Conservation (phyloP, 768 basidiomycete genomes). For the Pholiota microspora region DNA sequence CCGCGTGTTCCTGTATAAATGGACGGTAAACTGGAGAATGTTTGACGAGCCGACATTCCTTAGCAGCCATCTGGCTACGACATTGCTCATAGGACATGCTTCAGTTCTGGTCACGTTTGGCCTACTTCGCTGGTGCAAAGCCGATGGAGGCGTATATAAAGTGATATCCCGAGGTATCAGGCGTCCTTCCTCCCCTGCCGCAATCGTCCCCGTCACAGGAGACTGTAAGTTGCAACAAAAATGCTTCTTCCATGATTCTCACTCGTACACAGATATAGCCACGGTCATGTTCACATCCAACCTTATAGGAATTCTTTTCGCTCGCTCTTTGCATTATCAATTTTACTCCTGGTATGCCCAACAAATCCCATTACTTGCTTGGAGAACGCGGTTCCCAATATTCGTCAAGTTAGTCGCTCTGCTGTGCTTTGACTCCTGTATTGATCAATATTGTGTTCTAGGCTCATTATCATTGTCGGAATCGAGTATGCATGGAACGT, state of each 20-base stretch:
- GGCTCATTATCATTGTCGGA: slow-evolving; percentile 53
- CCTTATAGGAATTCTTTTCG: slow-evolving; percentile 86
- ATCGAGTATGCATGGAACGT: slow-evolving; percentile 90
- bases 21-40: slow-evolving; percentile 99
- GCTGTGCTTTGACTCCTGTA: neutral
- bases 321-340: slow-evolving; percentile 95
- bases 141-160: slow-evolving; percentile 62
- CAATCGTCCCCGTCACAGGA: slow-evolving; percentile 43
- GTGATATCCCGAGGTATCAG: slow-evolving; percentile 56
- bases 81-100: slow-evolving; percentile 67
- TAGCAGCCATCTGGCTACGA: slow-evolving; percentile 54
- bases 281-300: slow-evolving; percentile 90
- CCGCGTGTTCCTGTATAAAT: slow-evolving; percentile 88
- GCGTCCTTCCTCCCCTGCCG: slow-evolving; percentile 49
- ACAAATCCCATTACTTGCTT: slow-evolving; percentile 81
- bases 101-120: slow-evolving; percentile 63
- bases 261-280: slow-evolving; percentile 54
- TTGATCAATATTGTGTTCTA: slow-evolving; percentile 27
- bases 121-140: slow-evolving; percentile 69
- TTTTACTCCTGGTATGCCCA: slow-evolving; percentile 98
- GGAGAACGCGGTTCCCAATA: slow-evolving; percentile 66
- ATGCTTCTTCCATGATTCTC: neutral
- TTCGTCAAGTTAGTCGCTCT: slow-evolving; percentile 52
- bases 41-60: slow-evolving; percentile 76
- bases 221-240: slow-evolving; percentile 53